Evolutionary conservation across 305 asterid species (phyloP).

Genomic region (Solanum hybrid): DNA sequence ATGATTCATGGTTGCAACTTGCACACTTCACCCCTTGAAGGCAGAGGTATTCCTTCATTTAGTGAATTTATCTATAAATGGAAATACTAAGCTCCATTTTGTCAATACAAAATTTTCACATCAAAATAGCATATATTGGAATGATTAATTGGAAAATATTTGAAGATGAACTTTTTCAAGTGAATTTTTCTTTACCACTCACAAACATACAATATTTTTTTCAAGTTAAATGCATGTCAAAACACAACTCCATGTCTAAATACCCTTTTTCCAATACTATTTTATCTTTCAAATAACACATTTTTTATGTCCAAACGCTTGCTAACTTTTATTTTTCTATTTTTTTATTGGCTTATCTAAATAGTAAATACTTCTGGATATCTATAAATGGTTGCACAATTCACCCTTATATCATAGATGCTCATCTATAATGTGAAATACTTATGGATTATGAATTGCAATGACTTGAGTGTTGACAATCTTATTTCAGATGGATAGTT

Average conservation of each 20-base stretch:
- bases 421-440: not conserved
- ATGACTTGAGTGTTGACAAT: not conserved
- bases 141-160: not conserved
- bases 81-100: not conserved
- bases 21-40: constrained; percentile 16
- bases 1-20: constrained; percentile 14
- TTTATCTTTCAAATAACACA: not conserved
- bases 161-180: not conserved
- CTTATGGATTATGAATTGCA: not conserved
- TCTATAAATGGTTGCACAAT: not conserved
- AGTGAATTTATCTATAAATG: not conserved
- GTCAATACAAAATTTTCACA: not conserved
- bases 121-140: not conserved
- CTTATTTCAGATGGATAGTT: not conserved
- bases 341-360: not conserved
- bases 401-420: not conserved
- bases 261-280: not conserved
- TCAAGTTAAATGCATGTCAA: not conserved
- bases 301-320: not conserved
- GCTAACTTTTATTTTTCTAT: not conserved
- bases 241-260: not conserved
- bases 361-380: not conserved
- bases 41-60: constrained; percentile 7
- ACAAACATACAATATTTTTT: not conserved
- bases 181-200: not conserved